phyloP scores from a whole-genome alignment of 179 eudicot genomes.

The Amaranthus tricolor region DNA sequence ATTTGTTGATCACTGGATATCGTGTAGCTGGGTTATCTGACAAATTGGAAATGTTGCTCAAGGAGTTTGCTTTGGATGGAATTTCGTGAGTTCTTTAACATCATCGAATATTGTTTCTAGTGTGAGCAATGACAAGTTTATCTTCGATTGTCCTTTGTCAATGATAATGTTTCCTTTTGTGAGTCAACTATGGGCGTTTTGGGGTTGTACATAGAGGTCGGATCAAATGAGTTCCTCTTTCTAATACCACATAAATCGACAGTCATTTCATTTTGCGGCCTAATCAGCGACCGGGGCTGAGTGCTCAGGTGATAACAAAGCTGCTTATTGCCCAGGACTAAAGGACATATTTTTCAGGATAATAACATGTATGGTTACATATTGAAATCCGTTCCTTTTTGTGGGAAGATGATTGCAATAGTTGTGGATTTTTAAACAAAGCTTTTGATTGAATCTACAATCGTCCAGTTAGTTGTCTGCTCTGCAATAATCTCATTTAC shows the following conservation, averaged over 20 bases:
- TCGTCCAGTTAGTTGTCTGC: conserved; percentile 19
- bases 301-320: background rate
- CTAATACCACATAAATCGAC: too few relatives aligned
- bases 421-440: background rate
- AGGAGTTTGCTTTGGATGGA: conserved; percentile 5
- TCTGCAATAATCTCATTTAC: conserved; percentile 47
- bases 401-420: background rate
- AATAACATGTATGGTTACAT: background rate
- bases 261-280: background rate
- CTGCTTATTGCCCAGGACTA: conserved; percentile 7
- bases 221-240: too few relatives aligned
- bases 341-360: background rate
- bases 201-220: too few relatives aligned
- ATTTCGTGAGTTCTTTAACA: background rate
- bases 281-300: background rate
- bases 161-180: too few relatives aligned
- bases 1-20: conserved; percentile 46
- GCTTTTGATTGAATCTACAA: conserved; percentile 7
- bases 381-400: background rate
- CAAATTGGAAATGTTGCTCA: conserved; percentile 25
- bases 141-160: too few relatives aligned
- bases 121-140: background rate
- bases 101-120: background rate
- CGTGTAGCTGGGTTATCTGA: conserved; percentile 37
- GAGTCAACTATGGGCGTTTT: too few relatives aligned